Conservation (phyloP, 23 red algal species). For the Gracilaria gracilis region DNA sequence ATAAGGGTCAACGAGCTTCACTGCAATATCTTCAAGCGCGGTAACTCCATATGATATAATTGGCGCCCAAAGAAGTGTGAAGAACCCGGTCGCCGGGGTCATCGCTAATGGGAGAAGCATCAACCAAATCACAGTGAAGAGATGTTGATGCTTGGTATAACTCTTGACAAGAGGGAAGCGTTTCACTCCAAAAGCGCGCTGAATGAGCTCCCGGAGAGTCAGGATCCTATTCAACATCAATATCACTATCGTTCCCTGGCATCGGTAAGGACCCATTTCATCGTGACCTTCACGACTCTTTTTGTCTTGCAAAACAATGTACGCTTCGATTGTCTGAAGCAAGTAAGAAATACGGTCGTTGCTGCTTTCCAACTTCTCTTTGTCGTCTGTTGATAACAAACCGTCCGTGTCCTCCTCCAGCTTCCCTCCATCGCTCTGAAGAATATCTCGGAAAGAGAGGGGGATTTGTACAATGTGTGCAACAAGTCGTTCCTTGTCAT, state of each 20-base stretch:
- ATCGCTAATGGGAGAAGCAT: conserved; percentile 47
- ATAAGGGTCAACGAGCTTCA: conserved; percentile 41
- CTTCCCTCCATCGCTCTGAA: not conserved
- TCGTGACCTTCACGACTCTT: not conserved
- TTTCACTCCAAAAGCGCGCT: conserved; percentile 32
- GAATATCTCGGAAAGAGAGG: conserved; percentile 21
- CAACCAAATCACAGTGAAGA: conserved; percentile 51
- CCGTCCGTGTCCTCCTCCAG: not conserved
- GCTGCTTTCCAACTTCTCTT: not conserved
- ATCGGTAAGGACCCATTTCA: not conserved
- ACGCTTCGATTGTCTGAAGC: conserved; percentile 58
- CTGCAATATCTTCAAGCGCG: conserved; percentile 45
- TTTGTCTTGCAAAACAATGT: conserved; percentile 41
- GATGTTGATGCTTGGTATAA: conserved; percentile 49
- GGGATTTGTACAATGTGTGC: conserved; percentile 38
- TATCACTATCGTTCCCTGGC: conserved; percentile 1
- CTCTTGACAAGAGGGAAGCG: conserved; percentile 48
- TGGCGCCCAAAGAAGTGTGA: conserved; percentile 51
- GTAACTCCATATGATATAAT: conserved; percentile 51
- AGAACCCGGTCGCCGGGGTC: conserved; percentile 36
- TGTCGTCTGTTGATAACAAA: not conserved
- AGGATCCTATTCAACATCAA: conserved; percentile 15
- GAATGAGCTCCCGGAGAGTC: not conserved
- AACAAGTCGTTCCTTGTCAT: conserved; percentile 22
- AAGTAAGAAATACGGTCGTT: conserved; percentile 23